phyloP scores from a whole-genome alignment of 73 alveolate species.

The Paramecium sexaurelia region DNA sequence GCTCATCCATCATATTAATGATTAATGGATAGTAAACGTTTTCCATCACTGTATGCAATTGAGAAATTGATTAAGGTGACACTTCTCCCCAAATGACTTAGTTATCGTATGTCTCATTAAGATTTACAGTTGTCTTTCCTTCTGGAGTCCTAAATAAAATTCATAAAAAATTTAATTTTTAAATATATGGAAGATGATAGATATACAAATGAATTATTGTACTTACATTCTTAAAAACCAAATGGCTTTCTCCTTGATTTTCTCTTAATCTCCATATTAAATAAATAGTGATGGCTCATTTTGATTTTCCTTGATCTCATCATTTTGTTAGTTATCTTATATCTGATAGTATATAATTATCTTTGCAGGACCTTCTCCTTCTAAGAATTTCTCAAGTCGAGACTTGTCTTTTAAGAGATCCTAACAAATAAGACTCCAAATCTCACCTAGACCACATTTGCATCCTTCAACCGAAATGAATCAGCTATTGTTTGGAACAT shows the following conservation, averaged over 20 bases:
- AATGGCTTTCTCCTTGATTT: too few relatives aligned
- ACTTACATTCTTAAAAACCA: constrained; percentile 62
- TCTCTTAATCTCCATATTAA: constrained; percentile 58
- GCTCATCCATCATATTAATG: constrained; percentile 38
- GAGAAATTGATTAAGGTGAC: constrained; percentile 33
- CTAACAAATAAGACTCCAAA: neutral
- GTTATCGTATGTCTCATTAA: constrained; percentile 57
- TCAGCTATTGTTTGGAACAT: constrained; percentile 47
- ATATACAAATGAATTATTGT: neutral
- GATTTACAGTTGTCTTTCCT: constrained; percentile 17
- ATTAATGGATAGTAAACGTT: constrained; percentile 59
- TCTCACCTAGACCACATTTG: neutral
- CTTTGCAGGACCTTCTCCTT: constrained; percentile 60
- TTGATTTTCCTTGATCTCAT: constrained; percentile 64
- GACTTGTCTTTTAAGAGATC: constrained; percentile 44
- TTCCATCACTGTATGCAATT: constrained; percentile 64
- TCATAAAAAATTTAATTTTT: neutral
- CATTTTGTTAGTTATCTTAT: constrained; percentile 51
- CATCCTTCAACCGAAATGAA: constrained; percentile 12
- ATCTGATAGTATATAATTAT: constrained; percentile 58
- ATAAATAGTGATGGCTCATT: constrained; percentile 61
- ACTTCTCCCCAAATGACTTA: constrained; percentile 68
- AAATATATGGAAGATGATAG: neutral
- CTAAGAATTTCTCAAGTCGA: constrained; percentile 60
- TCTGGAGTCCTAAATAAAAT: constrained; percentile 54